phyloP scores from a whole-genome alignment of 2,329 filamentous ascomycete species.

The Claviceps sp. region DNA sequence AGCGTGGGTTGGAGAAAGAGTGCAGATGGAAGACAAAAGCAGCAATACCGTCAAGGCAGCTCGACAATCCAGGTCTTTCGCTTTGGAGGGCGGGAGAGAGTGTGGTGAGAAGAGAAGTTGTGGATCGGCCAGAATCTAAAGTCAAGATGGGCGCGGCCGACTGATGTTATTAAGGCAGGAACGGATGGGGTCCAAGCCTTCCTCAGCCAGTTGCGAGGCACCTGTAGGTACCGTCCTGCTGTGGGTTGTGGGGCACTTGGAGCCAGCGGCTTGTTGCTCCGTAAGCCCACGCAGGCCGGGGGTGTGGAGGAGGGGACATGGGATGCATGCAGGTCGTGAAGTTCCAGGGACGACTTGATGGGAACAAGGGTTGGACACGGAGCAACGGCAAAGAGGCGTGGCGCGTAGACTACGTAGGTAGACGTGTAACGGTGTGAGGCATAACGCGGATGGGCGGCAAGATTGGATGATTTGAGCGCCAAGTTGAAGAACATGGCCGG shows the following conservation, averaged over 20 bases:
- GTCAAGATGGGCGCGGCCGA: background rate
- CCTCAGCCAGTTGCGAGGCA: background rate
- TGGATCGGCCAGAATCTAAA: background rate
- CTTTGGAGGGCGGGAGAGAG: background rate
- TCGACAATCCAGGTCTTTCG: constrained; percentile 6
- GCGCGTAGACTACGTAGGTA: background rate
- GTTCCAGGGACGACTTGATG: background rate
- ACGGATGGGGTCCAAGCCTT: background rate
- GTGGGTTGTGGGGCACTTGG: background rate
- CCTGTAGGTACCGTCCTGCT: background rate
- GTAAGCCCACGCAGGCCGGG: background rate
- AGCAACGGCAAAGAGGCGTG: background rate
- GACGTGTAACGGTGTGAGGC: background rate
- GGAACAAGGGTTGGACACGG: background rate
- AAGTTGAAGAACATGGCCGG: background rate
- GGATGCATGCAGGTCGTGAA: background rate
- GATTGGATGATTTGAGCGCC: background rate
- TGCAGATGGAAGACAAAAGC: constrained; percentile 1
- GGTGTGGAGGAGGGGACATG: background rate
- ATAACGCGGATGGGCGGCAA: background rate
- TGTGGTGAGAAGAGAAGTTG: background rate
- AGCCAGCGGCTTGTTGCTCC: background rate
- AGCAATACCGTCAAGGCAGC: constrained; percentile 6
- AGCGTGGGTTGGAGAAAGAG: background rate
- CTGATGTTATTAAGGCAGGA: constrained; percentile 4